These are phyloP conservation scores for Balakata baccata DNA, from an alignment of 345 rosid species.

Conservation along the genomic window DNA sequence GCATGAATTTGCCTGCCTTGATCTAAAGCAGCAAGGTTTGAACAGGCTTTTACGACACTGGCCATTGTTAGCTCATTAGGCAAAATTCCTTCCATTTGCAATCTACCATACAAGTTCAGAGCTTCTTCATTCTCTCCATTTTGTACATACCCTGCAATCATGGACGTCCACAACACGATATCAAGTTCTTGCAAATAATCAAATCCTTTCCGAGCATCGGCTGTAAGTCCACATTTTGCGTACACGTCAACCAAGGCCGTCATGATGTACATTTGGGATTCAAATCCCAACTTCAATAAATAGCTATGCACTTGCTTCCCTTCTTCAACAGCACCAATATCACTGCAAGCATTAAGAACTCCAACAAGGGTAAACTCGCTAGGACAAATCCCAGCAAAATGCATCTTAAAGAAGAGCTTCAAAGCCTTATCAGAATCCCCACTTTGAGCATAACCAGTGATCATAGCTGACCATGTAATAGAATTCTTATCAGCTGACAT, in stretches of 20 bases:
- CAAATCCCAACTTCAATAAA: slow-evolving; percentile 62
- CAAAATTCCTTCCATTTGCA: slow-evolving; percentile 24
- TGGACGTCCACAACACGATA: slow-evolving; percentile 31
- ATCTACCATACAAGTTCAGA: slow-evolving; percentile 21
- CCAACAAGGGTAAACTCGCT: slow-evolving; percentile 71
- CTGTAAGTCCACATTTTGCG: slow-evolving; percentile 26
- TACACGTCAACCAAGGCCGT: slow-evolving; percentile 40
- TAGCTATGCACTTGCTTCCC: slow-evolving; percentile 70
- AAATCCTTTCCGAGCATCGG: slow-evolving; percentile 22
- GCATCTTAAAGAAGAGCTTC: slow-evolving; percentile 60
- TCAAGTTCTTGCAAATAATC: slow-evolving; percentile 19
- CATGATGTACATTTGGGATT: slow-evolving; percentile 48
- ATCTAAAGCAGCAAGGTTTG: slow-evolving; percentile 26
- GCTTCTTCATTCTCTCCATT: slow-evolving; percentile 31
- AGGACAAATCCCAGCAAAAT: slow-evolving; percentile 54
- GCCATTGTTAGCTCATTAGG: slow-evolving; percentile 32
- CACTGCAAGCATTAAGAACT: slow-evolving; percentile 79
- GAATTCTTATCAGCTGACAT: slow-evolving; percentile 55
- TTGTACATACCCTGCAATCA: slow-evolving; percentile 32
- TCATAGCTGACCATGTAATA: slow-evolving; percentile 87
- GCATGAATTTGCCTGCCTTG: slow-evolving; percentile 34
- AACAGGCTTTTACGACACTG: slow-evolving; percentile 31
- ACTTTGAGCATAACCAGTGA: slow-evolving; percentile 76
- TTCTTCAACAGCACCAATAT: slow-evolving; percentile 47
- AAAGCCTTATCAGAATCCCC: slow-evolving; percentile 60